A percentile compares a stretch with the other conserved stretches of the same genome.
These are phyloP conservation scores for Raphanus sativus DNA, from an alignment of 345 rosid genomes.

Conservation along the genomic window DNA sequence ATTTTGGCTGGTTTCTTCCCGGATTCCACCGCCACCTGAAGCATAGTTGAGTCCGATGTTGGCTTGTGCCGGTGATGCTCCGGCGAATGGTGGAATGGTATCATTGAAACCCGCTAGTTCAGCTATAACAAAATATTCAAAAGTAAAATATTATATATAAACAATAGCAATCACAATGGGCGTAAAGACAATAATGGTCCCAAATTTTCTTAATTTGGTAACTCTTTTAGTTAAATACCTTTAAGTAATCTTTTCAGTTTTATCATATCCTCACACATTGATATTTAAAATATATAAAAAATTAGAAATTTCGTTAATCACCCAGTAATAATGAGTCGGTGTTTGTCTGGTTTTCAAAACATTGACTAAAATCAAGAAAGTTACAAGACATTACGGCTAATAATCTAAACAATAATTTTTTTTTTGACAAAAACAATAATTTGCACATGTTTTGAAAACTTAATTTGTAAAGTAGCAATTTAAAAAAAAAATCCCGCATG, in stretches of 20 bases:
- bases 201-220: too few species aligned
- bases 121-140: slow-evolving; percentile 32
- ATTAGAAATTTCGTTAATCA: too few species aligned
- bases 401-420: not conserved
- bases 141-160: not conserved
- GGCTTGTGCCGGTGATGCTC: slow-evolving; percentile 26
- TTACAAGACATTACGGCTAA: too few species aligned
- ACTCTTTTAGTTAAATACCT: too few species aligned
- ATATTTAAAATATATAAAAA: too few species aligned
- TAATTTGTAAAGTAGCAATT: not conserved
- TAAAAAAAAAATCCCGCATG: not conserved
- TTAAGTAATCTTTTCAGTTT: not conserved
- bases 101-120: slow-evolving; percentile 43
- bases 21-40: slow-evolving; percentile 65
- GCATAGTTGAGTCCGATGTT: slow-evolving; percentile 65
- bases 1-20: slow-evolving; percentile 46
- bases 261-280: not conserved
- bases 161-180: not conserved
- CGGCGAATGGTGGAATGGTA: slow-evolving; percentile 45
- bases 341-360: too few species aligned
- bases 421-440: not conserved
- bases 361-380: too few species aligned
- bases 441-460: not conserved
- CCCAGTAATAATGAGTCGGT: too few species aligned
- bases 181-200: not conserved